Base-by-base conservation (phyloP, 2,329 filamentous ascomycete species). In the Dothiorella sarmentorum region DNA sequence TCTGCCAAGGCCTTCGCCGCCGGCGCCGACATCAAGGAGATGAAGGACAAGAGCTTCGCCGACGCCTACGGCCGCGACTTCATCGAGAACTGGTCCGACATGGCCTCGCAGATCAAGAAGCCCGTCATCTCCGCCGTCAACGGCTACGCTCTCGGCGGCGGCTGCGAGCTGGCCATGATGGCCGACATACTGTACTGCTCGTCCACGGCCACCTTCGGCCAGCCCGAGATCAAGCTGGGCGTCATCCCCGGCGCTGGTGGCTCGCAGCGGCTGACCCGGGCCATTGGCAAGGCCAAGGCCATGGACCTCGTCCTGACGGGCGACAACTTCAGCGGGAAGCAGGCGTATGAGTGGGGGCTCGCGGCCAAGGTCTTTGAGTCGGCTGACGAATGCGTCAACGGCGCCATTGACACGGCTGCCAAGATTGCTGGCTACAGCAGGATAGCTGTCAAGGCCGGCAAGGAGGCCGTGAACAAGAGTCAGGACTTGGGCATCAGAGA, bases 401-500 rank as follows among this genome's bases (percentile, higher is more conserved):
- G 85, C 58, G 86, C 91, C 2, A 73, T 96, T 61, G 85, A 87
- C 71, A 93, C 91, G 17, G 94, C 94, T 2, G 90, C 89, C 80
- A 92, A 85, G 55, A 97, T 99, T 76, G 92, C 94, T 0, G 78
- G 88, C 1, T 91, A 94, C 75, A 92, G 89, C 55, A 85, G 82
- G 70, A 87, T 99, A n/a, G 89, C 93, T 1, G 85, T 96, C 60
- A 86, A 91, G 77, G 94, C 89, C 10, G 88, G 85, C 59, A 99
- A 99, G 82, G 94, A 99, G 80, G 93, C 94, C n/a, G 93, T 99
- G 58, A 96, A 97, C 74, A 97, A 97, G 86, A 96, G 91, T 74
- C 92, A 97, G 80, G 94, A 99, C 67, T 76, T 96, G 65, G 81
- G 87, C 3, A 78, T 99, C 61, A 80, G 89, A 66, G 94, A 97